phyloP scores from a whole-genome alignment of 2,329 filamentous ascomycete species.

The Cadophora sp. region DNA sequence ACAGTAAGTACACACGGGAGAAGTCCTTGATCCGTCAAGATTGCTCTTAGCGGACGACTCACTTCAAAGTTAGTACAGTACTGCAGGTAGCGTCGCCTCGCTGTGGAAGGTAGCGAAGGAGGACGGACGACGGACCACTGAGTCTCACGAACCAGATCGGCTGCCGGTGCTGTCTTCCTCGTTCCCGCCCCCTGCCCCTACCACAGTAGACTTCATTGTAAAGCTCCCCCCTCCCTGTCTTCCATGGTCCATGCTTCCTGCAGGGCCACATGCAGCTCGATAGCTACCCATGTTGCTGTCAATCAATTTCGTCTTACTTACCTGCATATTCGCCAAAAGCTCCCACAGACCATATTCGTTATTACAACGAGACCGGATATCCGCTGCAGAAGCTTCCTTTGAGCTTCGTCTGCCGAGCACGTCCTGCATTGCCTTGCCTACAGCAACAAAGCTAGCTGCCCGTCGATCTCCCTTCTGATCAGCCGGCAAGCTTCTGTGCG shows the following conservation, averaged over 20 bases:
- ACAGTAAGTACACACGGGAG: conserved; percentile 17
- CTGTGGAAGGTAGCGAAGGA: background rate
- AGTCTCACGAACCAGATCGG: conserved; percentile 26
- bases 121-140: conserved; percentile 20
- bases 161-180: conserved; percentile 17
- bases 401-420: conserved; percentile 20
- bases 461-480: conserved; percentile 25
- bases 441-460: conserved; percentile 8
- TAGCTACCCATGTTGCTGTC: conserved; percentile 34
- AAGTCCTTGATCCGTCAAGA: conserved; percentile 11
- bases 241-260: conserved; percentile 36
- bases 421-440: background rate
- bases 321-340: conserved; percentile 30
- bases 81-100: conserved; percentile 11
- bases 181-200: conserved; percentile 13
- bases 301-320: conserved; percentile 30
- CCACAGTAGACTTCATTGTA: conserved; percentile 9
- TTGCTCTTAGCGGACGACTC: conserved; percentile 6
- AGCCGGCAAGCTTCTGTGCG: conserved; percentile 11
- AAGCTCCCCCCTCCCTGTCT: conserved; percentile 1
- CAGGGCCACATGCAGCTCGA: conserved; percentile 35
- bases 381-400: conserved; percentile 30
- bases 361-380: conserved; percentile 2
- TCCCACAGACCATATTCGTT: conserved; percentile 25
- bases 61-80: background rate